Evolutionary conservation across 1,284 basidiomycete genomes (phyloP).

Genomic region (Mycena sp.): DNA sequence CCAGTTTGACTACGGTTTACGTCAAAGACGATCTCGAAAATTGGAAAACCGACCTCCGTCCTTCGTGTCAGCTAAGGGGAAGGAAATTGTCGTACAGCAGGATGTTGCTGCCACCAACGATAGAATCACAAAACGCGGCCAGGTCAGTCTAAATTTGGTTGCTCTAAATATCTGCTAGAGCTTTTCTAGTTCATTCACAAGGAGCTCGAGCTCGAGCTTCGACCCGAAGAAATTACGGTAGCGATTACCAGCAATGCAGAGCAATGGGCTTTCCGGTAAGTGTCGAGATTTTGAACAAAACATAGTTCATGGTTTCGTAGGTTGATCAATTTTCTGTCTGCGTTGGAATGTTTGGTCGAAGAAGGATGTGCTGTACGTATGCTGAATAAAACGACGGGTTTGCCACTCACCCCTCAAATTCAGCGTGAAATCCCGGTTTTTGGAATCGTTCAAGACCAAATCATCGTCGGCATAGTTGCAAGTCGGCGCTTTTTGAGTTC

Average conservation of each 20-base stretch:
- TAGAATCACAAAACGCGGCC: conserved; percentile 64
- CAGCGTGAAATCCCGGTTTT: conserved; percentile 82
- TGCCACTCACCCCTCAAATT: background rate
- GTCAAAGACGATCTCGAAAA: conserved; percentile 63
- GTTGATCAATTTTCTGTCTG: conserved; percentile 45
- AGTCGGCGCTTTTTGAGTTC: background rate
- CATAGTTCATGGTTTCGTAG: conserved; percentile 23
- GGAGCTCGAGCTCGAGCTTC: conserved; percentile 79
- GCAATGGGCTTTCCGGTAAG: conserved; percentile 43
- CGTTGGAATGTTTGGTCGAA: conserved; percentile 56
- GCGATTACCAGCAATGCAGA: conserved; percentile 40
- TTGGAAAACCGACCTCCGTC: conserved; percentile 63
- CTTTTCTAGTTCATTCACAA: conserved; percentile 72
- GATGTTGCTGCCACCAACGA: conserved; percentile 70
- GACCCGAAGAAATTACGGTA: conserved; percentile 60
- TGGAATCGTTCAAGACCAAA: conserved; percentile 64
- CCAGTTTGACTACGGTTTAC: conserved; percentile 80
- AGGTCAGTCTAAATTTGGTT: conserved; percentile 52
- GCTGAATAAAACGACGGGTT: background rate
- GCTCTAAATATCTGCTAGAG: conserved; percentile 17
- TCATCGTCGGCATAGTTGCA: conserved; percentile 76
- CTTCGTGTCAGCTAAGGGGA: conserved; percentile 72
- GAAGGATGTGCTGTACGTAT: conserved; percentile 59
- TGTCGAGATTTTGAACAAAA: background rate
- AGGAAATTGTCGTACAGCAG: conserved; percentile 70